Evolutionary conservation across 768 basidiomycete genomes (phyloP).

Genomic region (Leccinellum rugosiceps): DNA sequence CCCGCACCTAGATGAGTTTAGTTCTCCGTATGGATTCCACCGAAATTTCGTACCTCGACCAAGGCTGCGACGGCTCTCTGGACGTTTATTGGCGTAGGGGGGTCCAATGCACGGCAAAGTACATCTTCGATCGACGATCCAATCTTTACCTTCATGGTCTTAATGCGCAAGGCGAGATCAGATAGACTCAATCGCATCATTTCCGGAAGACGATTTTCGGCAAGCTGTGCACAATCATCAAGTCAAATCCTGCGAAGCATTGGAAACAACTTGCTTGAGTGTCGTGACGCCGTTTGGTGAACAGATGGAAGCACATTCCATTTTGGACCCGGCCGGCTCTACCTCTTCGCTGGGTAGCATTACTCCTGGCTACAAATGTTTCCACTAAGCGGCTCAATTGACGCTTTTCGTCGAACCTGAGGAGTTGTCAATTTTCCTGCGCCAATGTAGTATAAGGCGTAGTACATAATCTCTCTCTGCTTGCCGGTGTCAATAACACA

Average conservation of each 20-base stretch:
- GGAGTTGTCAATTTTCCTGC: constrained; percentile 1
- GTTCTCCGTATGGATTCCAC: not conserved
- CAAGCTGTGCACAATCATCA: constrained; percentile 51
- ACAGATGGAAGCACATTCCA: constrained; percentile 93
- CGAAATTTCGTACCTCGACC: constrained; percentile 61
- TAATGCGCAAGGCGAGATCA: constrained; percentile 86
- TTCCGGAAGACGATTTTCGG: constrained; percentile 89
- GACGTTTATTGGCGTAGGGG: constrained; percentile 81
- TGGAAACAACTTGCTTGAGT: constrained; percentile 48
- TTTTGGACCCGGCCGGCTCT: constrained; percentile 88
- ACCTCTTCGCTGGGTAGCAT: constrained; percentile 85
- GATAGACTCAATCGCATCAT: constrained; percentile 93
- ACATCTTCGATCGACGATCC: constrained; percentile 89
- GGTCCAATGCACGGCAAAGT: constrained; percentile 83
- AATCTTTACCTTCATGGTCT: constrained; percentile 88
- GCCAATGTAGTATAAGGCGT: not conserved
- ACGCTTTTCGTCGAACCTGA: constrained; percentile 93
- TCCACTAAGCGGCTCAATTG: constrained; percentile 91
- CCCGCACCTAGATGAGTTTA: constrained; percentile 58
- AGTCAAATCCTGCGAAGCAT: not conserved
- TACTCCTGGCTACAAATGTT: constrained; percentile 87
- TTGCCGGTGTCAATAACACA: constrained; percentile 95
- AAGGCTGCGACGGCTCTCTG: constrained; percentile 86
- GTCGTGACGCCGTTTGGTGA: constrained; percentile 85
- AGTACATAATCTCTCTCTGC: constrained; percentile 88